Evolutionary conservation across 345 rosid genomes (phyloP), one percentile per base, ranked within the genome.

Genomic region (Turritis glabra): DNA sequence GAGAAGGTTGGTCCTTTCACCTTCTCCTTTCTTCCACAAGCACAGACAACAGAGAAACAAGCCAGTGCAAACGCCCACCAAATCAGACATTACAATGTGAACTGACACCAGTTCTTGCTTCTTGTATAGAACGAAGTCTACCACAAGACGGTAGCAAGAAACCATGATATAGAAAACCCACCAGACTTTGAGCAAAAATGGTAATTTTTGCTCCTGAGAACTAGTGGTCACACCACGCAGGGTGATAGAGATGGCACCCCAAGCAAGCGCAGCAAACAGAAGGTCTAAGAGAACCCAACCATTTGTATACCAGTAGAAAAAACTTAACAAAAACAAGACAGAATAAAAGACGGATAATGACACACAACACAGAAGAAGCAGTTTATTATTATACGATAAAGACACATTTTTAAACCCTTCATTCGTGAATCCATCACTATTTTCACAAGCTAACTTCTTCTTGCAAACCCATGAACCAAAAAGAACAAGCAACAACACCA

Each of bases 281-380:
- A 81, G 84, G 83, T 93, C 93, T 63, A 80, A 78, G 73, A 89
- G 77, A 53, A 79, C 73, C 97, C 88, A 89, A 23, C 67, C 87
- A 77, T 77, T 81, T 47, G 66, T 76, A 82, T 81, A 81, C 96
- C 92, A 80, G 69, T 73, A 82, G 27, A 87, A 74, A 69, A 75
- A 89, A 70, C 85, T 86, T 43, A 85, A 54, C 59, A 82, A 73
- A 27, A 85, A 82, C 25, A 77, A 19, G 14, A 78, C 72, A 29
- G 86, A 53, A 77, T 84, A 84, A 70, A 86, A 84, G 67, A 77
- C 61, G 2, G 89, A 85, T 25, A 90, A 74, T 55, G 85, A 75
- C 11, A 82, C 63, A 70, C 89, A 93, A 69, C 82, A 84, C 35
- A 84, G 3, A 72, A 79, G 12, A 67, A 81, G 80, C 80, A 47